These are phyloP conservation scores for Fusarium incarnatum DNA, from an alignment of 2,329 filamentous ascomycete species.

Conservation along the genomic window DNA sequence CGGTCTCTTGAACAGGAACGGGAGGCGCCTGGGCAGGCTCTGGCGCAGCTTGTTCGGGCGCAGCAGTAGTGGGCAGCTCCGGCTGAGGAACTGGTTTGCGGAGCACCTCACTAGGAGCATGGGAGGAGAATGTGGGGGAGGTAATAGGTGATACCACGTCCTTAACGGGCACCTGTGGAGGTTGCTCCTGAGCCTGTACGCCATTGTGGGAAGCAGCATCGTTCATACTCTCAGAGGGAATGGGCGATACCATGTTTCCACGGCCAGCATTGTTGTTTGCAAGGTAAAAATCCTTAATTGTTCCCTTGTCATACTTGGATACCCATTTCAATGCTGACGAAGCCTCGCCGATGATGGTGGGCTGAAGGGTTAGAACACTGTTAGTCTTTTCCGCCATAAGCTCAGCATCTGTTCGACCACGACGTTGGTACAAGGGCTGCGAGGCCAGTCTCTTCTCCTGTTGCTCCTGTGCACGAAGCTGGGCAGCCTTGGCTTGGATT, in stretches of 20 bases:
- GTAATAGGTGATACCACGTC: conserved; percentile 40
- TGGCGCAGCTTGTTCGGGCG: conserved; percentile 10
- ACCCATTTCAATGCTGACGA: conserved; percentile 98
- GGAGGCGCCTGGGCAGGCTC: conserved; percentile 15
- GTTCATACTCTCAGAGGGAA: conserved; percentile 52
- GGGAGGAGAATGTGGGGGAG: conserved; percentile 46
- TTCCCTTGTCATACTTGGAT: conserved; percentile 91
- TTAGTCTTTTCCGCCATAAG: conserved; percentile 79
- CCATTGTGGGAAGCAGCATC: conserved; percentile 21
- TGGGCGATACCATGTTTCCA: conserved; percentile 59
- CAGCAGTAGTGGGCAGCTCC: conserved; percentile 3
- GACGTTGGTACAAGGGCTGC: conserved; percentile 56
- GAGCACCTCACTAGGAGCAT: conserved; percentile 23
- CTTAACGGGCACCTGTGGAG: conserved; percentile 59
- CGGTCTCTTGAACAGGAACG: background rate
- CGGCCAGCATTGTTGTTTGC: conserved; percentile 78
- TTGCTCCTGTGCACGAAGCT: conserved; percentile 79
- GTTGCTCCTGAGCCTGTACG: conserved; percentile 42
- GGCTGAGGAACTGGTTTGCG: conserved; percentile 39
- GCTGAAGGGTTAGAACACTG: conserved; percentile 89
- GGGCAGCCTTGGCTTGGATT: conserved; percentile 90
- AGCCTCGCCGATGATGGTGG: conserved; percentile 84
- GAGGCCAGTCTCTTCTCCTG: conserved; percentile 63
- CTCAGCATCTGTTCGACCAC: conserved; percentile 67
- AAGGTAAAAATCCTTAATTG: conserved; percentile 87